Percentiles rank a stretch among this genome's conserved stretches.
Conservation (phyloP, 2,329 filamentous ascomycete genomes). For the Epichloe uncinata region DNA sequence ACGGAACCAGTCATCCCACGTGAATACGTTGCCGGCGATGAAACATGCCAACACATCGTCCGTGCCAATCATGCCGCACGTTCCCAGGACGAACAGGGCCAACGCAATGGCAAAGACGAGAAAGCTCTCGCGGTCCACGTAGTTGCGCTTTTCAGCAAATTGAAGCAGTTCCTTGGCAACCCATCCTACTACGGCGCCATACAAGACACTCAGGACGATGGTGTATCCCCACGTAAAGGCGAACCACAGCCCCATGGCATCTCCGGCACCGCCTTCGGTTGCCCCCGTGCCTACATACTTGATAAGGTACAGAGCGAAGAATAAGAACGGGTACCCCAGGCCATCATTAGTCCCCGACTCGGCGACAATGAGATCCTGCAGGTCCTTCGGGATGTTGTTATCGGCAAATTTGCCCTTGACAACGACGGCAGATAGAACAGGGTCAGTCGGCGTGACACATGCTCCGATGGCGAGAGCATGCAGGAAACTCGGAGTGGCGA, state of each 20-base stretch:
- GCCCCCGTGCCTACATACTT: slow-evolving; percentile 55
- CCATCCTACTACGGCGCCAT: slow-evolving; percentile 69
- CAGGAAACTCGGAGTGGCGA: slow-evolving; percentile 58
- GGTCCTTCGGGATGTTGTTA: slow-evolving; percentile 67
- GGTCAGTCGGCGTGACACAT: slow-evolving; percentile 87
- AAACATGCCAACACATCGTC: slow-evolving; percentile 90
- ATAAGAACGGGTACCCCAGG: slow-evolving; percentile 77
- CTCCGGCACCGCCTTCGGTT: slow-evolving; percentile 42
- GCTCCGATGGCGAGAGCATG: slow-evolving; percentile 70
- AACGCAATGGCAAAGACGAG: slow-evolving; percentile 76
- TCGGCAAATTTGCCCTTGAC: slow-evolving; percentile 92
- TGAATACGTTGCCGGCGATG: slow-evolving; percentile 81
- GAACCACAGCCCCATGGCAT: slow-evolving; percentile 70
- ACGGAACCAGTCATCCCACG: slow-evolving; percentile 90
- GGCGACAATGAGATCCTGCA: slow-evolving; percentile 69
- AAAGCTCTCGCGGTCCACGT: slow-evolving; percentile 78
- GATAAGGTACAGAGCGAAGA: slow-evolving; percentile 71
- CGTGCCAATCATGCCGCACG: slow-evolving; percentile 73
- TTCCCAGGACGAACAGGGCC: slow-evolving; percentile 76
- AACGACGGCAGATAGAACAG: slow-evolving; percentile 75
- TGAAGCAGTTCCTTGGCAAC: slow-evolving; percentile 69
- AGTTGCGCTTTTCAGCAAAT: slow-evolving; percentile 69
- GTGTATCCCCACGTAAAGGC: slow-evolving; percentile 76
- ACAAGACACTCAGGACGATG: slow-evolving; percentile 64
- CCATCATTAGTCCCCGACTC: slow-evolving; percentile 88